Evolutionary conservation across 2,329 filamentous ascomycete species (phyloP).

Genomic region (Neopestalotiopsis sp.): DNA sequence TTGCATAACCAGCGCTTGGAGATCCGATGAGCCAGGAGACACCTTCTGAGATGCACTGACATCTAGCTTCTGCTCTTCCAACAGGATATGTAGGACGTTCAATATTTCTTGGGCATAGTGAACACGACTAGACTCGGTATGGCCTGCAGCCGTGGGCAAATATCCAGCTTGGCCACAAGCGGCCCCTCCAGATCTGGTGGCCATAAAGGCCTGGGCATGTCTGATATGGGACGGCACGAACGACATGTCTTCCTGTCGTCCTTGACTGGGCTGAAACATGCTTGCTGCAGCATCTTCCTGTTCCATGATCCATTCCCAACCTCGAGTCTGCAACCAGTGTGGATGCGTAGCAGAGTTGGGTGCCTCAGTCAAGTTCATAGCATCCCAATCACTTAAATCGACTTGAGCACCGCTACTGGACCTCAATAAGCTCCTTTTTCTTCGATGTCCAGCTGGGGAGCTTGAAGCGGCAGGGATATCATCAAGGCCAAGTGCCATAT

Average conservation of each 20-base stretch:
- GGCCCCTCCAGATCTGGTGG: conserved; percentile 61
- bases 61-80: conserved; percentile 87
- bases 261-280: conserved; percentile 32
- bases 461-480: conserved; percentile 31
- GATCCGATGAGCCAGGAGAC: conserved; percentile 50
- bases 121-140: conserved; percentile 61
- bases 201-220: conserved; percentile 70
- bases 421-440: conserved; percentile 33
- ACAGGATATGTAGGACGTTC: conserved; percentile 81
- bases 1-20: conserved; percentile 81
- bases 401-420: conserved; percentile 38
- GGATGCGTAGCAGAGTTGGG: conserved; percentile 56
- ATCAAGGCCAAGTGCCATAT: conserved; percentile 59
- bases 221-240: conserved; percentile 60
- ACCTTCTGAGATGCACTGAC: conserved; percentile 54
- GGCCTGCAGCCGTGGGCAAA: conserved; percentile 64
- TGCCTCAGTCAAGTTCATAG: conserved; percentile 52
- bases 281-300: conserved; percentile 47
- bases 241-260: conserved; percentile 29
- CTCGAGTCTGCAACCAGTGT: conserved; percentile 63
- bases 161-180: conserved; percentile 63
- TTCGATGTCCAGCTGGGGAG: conserved; percentile 24
- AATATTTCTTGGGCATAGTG: conserved; percentile 71
- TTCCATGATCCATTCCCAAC: conserved; percentile 77
- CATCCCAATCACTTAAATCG: conserved; percentile 49